phyloP scores from a whole-genome alignment of 306 rosid genomes.

The Vachellia collinsii region DNA sequence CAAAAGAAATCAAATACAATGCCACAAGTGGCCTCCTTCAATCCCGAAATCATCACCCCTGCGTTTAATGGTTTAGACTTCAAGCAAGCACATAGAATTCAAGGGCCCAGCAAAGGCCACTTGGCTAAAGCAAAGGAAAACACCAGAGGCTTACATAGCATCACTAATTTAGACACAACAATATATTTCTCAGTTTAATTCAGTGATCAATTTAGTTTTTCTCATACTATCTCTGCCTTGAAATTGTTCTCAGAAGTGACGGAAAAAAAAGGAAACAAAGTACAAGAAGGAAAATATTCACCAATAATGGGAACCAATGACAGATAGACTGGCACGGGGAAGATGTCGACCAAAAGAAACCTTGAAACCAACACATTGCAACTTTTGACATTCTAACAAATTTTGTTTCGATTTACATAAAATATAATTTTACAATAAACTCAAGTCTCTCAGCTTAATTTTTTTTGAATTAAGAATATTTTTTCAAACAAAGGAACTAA shows the following conservation, averaged over 20 bases:
- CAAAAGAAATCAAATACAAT: too few species aligned
- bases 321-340: slow-evolving; percentile 78
- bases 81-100: too few species aligned
- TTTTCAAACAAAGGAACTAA: too few species aligned
- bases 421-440: too few species aligned
- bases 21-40: too few species aligned
- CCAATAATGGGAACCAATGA: slow-evolving; percentile 96
- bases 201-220: slow-evolving; percentile 5
- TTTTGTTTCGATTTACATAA: too few species aligned
- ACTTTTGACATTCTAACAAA: too few species aligned
- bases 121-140: slow-evolving; percentile 14
- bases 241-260: not conserved
- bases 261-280: not conserved
- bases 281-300: slow-evolving; percentile 51
- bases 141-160: not conserved
- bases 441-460: too few species aligned
- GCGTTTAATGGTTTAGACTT: too few species aligned
- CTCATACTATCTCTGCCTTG: slow-evolving; percentile 14
- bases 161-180: not conserved
- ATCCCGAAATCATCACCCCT: too few species aligned
- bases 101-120: too few species aligned
- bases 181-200: not conserved
- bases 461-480: too few species aligned
- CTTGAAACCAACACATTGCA: slow-evolving; percentile 91
- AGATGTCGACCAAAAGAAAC: slow-evolving; percentile 83